These are phyloP conservation scores for Salix koriyanagi DNA, from an alignment of 345 rosid genomes.

Conservation along the genomic window DNA sequence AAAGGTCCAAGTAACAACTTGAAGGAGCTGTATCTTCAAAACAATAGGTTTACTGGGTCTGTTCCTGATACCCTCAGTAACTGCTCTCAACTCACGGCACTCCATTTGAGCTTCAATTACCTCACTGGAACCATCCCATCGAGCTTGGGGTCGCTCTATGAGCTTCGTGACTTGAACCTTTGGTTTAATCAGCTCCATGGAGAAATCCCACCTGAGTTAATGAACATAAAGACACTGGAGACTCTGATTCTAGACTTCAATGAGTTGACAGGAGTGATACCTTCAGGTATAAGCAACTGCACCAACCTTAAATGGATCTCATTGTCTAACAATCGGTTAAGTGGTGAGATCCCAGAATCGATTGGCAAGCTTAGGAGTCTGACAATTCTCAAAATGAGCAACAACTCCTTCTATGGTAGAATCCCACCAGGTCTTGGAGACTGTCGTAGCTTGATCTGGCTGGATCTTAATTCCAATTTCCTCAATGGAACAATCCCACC, in stretches of 20 bases:
- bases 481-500: constrained; percentile 75
- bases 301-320: constrained; percentile 82
- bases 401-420: constrained; percentile 70
- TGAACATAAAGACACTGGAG: constrained; percentile 49
- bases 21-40: constrained; percentile 64
- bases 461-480: constrained; percentile 76
- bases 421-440: constrained; percentile 93
- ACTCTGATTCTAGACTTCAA: constrained; percentile 90
- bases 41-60: constrained; percentile 59
- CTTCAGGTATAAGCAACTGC: constrained; percentile 71
- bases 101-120: constrained; percentile 82
- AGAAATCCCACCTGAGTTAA: constrained; percentile 71
- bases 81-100: constrained; percentile 80
- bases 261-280: constrained; percentile 65
- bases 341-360: constrained; percentile 74
- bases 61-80: constrained; percentile 71
- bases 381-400: constrained; percentile 87
- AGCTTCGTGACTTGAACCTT: constrained; percentile 75
- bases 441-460: constrained; percentile 82
- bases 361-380: constrained; percentile 68
- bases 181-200: constrained; percentile 83
- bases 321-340: constrained; percentile 68
- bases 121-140: constrained; percentile 71
- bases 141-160: constrained; percentile 61
- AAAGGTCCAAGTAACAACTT: constrained; percentile 41